Evolutionary conservation across 768 basidiomycete genomes (phyloP), one percentile per base, ranked within the genome.

Genomic region (Clathrus columnatus): DNA sequence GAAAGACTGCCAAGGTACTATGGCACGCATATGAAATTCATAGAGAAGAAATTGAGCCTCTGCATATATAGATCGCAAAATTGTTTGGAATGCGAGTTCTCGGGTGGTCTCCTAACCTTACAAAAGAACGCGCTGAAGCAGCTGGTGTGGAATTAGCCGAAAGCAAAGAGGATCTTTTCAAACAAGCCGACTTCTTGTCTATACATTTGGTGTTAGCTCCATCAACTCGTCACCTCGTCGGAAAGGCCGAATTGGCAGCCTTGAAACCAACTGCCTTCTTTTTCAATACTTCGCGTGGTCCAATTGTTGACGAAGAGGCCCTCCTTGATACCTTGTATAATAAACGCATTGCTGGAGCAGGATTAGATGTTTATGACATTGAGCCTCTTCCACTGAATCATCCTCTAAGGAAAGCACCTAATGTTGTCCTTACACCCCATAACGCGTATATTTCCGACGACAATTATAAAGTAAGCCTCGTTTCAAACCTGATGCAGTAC

Each of bases 231-330:
- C 73, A 75, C 18, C 69, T 85, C 26, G 68, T 85, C 48, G 72
- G 69, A 3, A 70, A 67, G 5, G 58, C 67, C 5, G 79, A 83
- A 51, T 66, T 85, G 17, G 69, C 64, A 1, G 60, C 69, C n/a
- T 74, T 88, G 76, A 83, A 83, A 62, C 68, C 74, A 0, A 72
- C 77, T 2, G 75, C 82, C 0, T 73, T 81, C 61, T 70, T 86
- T 53, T 75, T 86, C 62, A 88, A 86, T 62, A 84, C 84, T 0
- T 80, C 80, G 2, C 67, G 84, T 52, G 85, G 85, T 0, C 82
- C 82, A 2, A 63, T 87, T 18, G 75, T 87, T 4, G 78, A 85
- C 52, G 84, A 85, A 60, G 59, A 50, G 0, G 84, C 77, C 0
- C 62, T 87, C 29, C 57, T 85, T 7, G 65, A 78, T 4, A 72